Evolutionary conservation across 2,329 filamentous ascomycete species (phyloP).

Genomic region (Pyrenophora tritici-repentis): DNA sequence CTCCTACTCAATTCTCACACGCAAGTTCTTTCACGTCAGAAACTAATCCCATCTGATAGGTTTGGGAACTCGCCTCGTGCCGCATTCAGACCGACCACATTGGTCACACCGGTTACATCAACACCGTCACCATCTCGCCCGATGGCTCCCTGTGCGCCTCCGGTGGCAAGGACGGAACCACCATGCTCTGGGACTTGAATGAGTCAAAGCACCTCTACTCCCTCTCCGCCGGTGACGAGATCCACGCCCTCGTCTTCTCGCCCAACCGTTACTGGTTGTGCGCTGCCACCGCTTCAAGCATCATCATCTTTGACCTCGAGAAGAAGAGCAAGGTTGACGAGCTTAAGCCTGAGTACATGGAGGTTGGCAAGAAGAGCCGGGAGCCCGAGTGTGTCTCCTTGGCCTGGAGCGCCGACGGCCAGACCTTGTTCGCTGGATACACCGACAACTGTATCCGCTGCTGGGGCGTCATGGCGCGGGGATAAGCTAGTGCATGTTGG

Average conservation of each 20-base stretch:
- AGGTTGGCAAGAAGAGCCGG: constrained; percentile 97
- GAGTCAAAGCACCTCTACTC: constrained; percentile 99
- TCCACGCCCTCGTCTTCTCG: constrained; percentile 99
- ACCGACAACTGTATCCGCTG: constrained; percentile 83
- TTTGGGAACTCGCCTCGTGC: constrained; percentile 99
- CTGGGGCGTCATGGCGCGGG: constrained; percentile 51
- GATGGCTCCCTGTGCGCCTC: constrained; percentile 99
- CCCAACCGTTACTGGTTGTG: constrained; percentile 99
- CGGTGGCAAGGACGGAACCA: constrained; percentile 99
- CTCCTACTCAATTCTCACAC: background rate
- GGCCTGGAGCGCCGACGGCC: constrained; percentile 97
- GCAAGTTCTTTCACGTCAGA: constrained; percentile 3
- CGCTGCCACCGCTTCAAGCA: constrained; percentile 93
- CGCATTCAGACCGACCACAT: constrained; percentile 99
- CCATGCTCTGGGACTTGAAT: constrained; percentile 99
- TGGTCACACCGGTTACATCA: constrained; percentile 99
- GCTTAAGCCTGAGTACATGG: constrained; percentile 97
- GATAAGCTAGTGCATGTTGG: constrained; percentile 39
- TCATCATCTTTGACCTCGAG: constrained; percentile 99
- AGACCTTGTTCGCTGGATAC: constrained; percentile 99
- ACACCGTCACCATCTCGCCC: constrained; percentile 99
- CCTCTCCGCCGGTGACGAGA: constrained; percentile 98
- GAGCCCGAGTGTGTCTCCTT: constrained; percentile 97
- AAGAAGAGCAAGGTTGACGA: constrained; percentile 99
- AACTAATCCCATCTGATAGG: constrained; percentile 61